Conservation (phyloP, 2,329 filamentous ascomycete genomes). For the Capronia coronata region DNA sequence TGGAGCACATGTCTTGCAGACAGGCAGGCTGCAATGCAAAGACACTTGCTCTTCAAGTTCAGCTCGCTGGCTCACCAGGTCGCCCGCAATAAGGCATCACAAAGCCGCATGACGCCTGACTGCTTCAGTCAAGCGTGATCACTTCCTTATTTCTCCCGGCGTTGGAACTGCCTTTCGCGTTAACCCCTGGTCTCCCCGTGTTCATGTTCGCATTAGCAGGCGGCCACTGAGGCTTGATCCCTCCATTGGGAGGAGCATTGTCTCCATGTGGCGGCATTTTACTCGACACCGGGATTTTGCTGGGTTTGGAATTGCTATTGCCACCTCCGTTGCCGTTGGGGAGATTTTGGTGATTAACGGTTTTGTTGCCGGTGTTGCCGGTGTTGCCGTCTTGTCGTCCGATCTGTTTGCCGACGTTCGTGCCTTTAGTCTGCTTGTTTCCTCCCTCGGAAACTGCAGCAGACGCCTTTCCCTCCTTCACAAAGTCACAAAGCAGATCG, state of each 20-base stretch:
- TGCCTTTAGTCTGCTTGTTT: constrained; percentile 3
- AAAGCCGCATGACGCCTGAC: no score
- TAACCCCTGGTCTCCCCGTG: not conserved
- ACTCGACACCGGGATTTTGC: not conserved
- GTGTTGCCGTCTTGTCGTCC: not conserved
- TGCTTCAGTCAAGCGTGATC: constrained; percentile 17
- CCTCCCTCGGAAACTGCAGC: not conserved
- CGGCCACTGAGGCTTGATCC: constrained; percentile 5
- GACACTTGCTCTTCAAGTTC: no score
- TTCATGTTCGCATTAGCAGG: constrained; percentile 1
- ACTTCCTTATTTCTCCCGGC: constrained; percentile 12
- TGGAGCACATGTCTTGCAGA: no score
- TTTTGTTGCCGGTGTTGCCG: not conserved
- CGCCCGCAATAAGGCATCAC: no score
- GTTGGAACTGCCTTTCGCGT: constrained; percentile 6
- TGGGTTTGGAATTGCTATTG: not conserved
- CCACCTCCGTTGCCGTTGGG: not conserved
- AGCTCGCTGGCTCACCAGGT: no score
- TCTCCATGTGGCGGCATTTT: not conserved
- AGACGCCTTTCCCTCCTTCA: constrained; percentile 13
- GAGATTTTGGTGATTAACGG: no score
- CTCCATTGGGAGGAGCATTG: constrained; percentile 3
- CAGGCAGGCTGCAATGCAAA: no score
- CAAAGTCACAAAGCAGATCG: constrained; percentile 20
- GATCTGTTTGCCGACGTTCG: not conserved